These are phyloP conservation scores for Magnolia kwangsiensis DNA, from an alignment of 164 flowering plant genomes.

Conservation along the genomic window DNA sequence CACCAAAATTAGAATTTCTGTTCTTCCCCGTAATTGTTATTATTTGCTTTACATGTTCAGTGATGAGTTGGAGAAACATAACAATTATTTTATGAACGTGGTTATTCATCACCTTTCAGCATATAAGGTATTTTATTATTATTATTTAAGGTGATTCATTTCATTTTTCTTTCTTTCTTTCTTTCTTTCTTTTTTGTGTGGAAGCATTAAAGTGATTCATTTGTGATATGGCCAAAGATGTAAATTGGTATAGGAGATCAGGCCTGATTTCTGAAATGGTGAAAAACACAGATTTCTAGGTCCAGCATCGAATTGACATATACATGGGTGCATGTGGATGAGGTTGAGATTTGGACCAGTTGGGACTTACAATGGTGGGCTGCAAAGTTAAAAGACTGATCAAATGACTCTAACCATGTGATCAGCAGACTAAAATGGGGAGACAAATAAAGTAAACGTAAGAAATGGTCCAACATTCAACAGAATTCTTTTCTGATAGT, in stretches of 20 bases:
- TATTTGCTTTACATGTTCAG: slow-evolving; percentile 31
- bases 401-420: not conserved
- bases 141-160: not conserved
- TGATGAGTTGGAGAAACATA: slow-evolving; percentile 73
- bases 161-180: too few relatives aligned
- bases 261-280: not conserved
- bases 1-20: too few relatives aligned
- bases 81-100: slow-evolving; percentile 60
- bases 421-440: not conserved
- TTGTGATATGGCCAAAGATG: not conserved
- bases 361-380: not conserved
- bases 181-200: too few relatives aligned
- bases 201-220: not conserved
- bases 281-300: not conserved
- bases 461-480: too few relatives aligned
- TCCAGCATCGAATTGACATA: not conserved
- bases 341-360: not conserved
- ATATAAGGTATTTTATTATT: slow-evolving; percentile 38
- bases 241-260: not conserved
- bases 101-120: slow-evolving; percentile 55
- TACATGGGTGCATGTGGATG: not conserved
- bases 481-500: too few relatives aligned
- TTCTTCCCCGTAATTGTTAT: not conserved
- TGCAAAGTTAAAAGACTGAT: not conserved
- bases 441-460: not conserved